Conservation (phyloP, 129 eudicot species). For the Gnaphalium uliginosum region DNA sequence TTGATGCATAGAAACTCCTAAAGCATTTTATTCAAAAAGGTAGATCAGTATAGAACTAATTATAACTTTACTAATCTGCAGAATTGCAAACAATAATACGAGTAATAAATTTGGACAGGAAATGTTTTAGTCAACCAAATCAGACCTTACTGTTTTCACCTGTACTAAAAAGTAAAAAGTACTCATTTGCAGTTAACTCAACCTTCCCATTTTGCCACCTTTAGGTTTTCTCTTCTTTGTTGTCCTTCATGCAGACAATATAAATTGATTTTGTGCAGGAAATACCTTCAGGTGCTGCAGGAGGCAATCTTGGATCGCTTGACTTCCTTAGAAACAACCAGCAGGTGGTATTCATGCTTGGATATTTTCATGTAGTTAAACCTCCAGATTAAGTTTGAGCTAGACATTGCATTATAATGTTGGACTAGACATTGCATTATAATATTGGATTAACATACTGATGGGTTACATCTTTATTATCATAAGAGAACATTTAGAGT, state of each 20-base stretch:
- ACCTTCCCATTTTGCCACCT: neutral
- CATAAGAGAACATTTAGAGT: neutral
- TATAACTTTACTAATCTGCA: neutral
- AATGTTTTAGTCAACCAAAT: neutral
- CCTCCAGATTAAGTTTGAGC: neutral
- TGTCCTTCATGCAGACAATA: slow-evolving; percentile 6
- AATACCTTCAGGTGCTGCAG: slow-evolving; percentile 60
- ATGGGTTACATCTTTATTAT: neutral
- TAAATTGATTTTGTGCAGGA: slow-evolving; percentile 48
- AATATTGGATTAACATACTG: neutral
- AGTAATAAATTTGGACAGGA: neutral
- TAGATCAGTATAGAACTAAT: neutral
- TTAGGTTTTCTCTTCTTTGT: neutral
- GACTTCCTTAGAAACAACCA: slow-evolving; percentile 90
- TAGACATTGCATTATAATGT: neutral
- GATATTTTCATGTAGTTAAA: slow-evolving; percentile 5
- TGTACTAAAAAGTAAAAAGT: neutral
- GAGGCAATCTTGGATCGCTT: slow-evolving; percentile 80
- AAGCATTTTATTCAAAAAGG: neutral
- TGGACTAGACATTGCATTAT: neutral
- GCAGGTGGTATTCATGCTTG: slow-evolving; percentile 56
- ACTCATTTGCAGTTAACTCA: neutral
- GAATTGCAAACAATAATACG: too few species aligned
- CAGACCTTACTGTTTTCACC: neutral
- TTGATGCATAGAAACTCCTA: neutral